Evolutionary conservation across 2,329 filamentous ascomycete genomes (phyloP).

Genomic region (Hymenoscyphus salicellus): DNA sequence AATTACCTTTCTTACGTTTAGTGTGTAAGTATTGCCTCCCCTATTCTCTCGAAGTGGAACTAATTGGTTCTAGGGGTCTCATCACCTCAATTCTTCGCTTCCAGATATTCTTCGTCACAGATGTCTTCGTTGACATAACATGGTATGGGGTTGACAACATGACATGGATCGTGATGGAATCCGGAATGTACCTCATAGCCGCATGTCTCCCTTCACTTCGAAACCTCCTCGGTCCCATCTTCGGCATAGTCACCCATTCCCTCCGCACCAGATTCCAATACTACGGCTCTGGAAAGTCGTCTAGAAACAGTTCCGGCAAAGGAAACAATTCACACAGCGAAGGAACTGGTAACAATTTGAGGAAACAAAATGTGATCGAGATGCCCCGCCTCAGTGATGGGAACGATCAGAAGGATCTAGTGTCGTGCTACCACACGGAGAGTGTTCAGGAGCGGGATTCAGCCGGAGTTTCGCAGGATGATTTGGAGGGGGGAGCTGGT

Average conservation of each 20-base stretch:
- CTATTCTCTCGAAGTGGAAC: background rate
- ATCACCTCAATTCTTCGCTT: constrained; percentile 15
- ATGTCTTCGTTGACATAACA: constrained; percentile 10
- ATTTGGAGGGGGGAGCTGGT: background rate
- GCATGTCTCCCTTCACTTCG: constrained; percentile 15
- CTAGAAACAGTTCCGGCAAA: background rate
- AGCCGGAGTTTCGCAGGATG: background rate
- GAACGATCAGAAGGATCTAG: constrained; percentile 2
- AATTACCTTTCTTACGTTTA: constrained; percentile 45
- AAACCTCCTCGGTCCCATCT: constrained; percentile 3
- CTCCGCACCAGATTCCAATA: background rate
- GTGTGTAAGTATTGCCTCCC: constrained; percentile 39
- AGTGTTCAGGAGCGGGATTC: background rate
- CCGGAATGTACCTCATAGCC: constrained; percentile 16
- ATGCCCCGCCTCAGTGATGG: background rate
- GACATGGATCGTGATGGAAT: constrained; percentile 13
- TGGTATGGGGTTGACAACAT: constrained; percentile 11
- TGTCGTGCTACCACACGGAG: background rate
- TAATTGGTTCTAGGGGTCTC: constrained; percentile 9
- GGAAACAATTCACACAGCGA: background rate
- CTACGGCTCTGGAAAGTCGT: background rate
- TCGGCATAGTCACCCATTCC: background rate
- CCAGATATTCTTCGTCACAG: background rate
- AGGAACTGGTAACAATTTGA: background rate
- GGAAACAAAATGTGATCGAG: background rate